Percentiles rank a stretch among this genome's conserved stretches.
Conservation (phyloP, 108 stramenopile species). For the Nitzschia sp. region DNA sequence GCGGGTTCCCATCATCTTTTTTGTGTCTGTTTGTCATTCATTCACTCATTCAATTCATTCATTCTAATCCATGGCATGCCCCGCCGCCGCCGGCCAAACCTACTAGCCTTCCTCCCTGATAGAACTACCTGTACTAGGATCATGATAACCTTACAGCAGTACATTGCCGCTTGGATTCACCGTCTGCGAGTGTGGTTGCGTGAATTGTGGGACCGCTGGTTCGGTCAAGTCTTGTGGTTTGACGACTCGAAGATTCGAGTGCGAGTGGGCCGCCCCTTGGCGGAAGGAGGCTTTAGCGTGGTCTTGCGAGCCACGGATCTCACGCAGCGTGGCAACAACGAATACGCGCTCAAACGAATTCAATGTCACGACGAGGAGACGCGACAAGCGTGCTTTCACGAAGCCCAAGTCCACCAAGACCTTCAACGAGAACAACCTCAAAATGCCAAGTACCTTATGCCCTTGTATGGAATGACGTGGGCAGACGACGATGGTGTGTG, state of each 20-base stretch:
- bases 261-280: conserved; percentile 55
- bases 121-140: too few relatives aligned
- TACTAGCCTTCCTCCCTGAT: too few relatives aligned
- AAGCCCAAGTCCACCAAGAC: conserved; percentile 69
- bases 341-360: conserved; percentile 77
- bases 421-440: conserved; percentile 20
- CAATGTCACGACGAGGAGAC: conserved; percentile 57
- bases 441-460: conserved; percentile 31
- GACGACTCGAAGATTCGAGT: conserved; percentile 59
- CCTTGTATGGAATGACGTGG: conserved; percentile 36
- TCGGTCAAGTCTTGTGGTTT: conserved; percentile 28
- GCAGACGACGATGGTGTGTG: conserved; percentile 34
- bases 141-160: conserved; percentile 17
- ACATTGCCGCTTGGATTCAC: conserved; percentile 11
- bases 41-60: too few relatives aligned
- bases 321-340: background rate
- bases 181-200: background rate
- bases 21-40: too few relatives aligned
- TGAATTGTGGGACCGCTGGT: conserved; percentile 16
- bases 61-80: too few relatives aligned
- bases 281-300: conserved; percentile 78
- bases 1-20: too few relatives aligned
- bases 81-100: too few relatives aligned
- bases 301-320: conserved; percentile 60
- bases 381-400: conserved; percentile 53